A percentile compares a stretch with the other conserved stretches of the same genome.
phyloP scores from a whole-genome alignment of 2,329 filamentous ascomycete genomes.

The Hypoxylon sp. region DNA sequence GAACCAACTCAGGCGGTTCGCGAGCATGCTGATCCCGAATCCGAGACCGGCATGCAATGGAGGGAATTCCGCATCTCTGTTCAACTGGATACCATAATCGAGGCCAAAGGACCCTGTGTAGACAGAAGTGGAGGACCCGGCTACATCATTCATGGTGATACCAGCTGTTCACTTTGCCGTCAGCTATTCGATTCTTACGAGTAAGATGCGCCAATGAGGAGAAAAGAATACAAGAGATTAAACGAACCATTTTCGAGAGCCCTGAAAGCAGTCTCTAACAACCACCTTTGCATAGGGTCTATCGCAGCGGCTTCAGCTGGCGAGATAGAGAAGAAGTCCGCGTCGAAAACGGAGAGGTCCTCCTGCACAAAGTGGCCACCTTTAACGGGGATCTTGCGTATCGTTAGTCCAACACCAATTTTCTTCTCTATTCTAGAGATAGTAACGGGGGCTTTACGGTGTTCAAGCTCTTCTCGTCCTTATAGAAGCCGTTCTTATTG shows the following conservation, averaged over 20 bases:
- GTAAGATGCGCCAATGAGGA: too few species aligned
- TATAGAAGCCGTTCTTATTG: slow-evolving; percentile 11
- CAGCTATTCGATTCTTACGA: too few species aligned
- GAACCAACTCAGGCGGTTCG: slow-evolving; percentile 55
- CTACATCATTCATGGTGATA: slow-evolving; percentile 37
- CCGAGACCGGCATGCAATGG: slow-evolving; percentile 47
- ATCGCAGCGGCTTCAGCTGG: slow-evolving; percentile 45
- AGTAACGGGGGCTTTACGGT: slow-evolving; percentile 15
- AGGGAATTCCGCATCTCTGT: slow-evolving; percentile 2
- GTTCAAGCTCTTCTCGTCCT: slow-evolving; percentile 9
- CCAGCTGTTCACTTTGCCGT: slow-evolving; percentile 26
- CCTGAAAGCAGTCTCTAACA: slow-evolving; percentile 45
- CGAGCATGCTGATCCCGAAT: slow-evolving; percentile 45
- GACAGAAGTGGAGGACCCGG: slow-evolving; percentile 34
- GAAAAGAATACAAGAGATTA: too few species aligned
- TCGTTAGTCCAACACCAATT: too few species aligned
- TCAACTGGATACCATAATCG: slow-evolving; percentile 16
- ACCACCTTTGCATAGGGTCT: slow-evolving; percentile 37
- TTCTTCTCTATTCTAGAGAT: not conserved
- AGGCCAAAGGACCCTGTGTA: slow-evolving; percentile 11
- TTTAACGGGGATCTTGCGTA: not conserved
- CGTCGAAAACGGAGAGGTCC: slow-evolving; percentile 25
- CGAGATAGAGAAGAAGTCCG: slow-evolving; percentile 35
- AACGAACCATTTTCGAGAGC: slow-evolving; percentile 39
- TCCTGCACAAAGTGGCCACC: slow-evolving; percentile 35